Conservation (phyloP, 139 green algal genomes). For the Gonium pectorale region DNA sequence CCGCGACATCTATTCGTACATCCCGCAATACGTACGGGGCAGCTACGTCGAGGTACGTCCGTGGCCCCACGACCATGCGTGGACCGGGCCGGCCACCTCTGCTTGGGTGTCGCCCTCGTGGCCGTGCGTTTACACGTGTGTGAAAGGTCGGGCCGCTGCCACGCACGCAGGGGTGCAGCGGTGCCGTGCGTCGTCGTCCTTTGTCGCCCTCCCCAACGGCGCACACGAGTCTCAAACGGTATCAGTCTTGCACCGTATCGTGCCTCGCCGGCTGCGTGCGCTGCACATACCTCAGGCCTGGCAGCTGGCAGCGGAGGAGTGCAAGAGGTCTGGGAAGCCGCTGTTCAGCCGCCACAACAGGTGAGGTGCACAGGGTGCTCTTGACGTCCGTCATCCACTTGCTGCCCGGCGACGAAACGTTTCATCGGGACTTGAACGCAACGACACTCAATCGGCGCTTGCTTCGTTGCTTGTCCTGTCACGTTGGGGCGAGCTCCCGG, state of each 20-base stretch:
- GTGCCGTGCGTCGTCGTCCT: neutral
- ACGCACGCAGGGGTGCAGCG: too few relatives aligned
- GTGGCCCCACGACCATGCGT: too few relatives aligned
- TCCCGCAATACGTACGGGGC: neutral
- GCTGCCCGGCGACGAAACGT: neutral
- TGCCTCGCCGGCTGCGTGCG: too few relatives aligned
- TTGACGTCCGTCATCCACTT: too few relatives aligned
- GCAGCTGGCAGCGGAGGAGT: slow-evolving; percentile 6
- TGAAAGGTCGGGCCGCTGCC: too few relatives aligned
- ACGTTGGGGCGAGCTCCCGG: too few relatives aligned
- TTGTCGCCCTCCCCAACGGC: neutral
- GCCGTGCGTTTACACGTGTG: neutral
- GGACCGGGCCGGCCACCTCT: neutral
- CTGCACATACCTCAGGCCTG: too few relatives aligned
- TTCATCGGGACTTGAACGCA: neutral
- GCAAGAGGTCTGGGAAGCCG: neutral
- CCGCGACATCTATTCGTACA: neutral
- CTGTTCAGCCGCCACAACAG: neutral
- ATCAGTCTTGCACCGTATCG: neutral
- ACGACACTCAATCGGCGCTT: neutral
- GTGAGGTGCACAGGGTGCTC: neutral
- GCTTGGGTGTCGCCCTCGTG: neutral
- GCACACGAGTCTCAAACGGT: neutral
- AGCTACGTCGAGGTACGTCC: slow-evolving; percentile 34
- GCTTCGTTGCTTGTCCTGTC: neutral